A percentile compares a stretch with the other conserved stretches of the same genome.
Conservation (phyloP, 768 basidiomycete species). For the Stropharia rugosoannulata region DNA sequence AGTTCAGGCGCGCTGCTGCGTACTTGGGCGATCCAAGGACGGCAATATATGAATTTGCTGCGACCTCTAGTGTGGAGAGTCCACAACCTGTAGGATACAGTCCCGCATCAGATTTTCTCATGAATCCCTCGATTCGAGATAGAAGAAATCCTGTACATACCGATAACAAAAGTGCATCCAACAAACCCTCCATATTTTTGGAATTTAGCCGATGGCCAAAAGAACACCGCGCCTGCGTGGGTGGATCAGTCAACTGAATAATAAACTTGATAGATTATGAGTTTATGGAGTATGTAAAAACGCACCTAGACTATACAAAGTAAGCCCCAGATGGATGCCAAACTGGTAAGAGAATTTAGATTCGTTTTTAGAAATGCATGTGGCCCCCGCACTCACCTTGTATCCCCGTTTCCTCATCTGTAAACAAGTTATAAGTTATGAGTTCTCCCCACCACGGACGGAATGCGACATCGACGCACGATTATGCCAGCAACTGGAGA, state of each 20-base stretch:
- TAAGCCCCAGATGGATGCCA: conserved; percentile 63
- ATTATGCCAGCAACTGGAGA: conserved; percentile 58
- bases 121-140: not conserved
- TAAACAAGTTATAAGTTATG: not conserved
- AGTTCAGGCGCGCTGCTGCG: conserved; percentile 74
- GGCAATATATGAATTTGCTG: conserved; percentile 80
- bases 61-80: conserved; percentile 64
- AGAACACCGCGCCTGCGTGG: conserved; percentile 63
- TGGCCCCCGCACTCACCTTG: conserved; percentile 38
- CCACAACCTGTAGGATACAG: conserved; percentile 50
- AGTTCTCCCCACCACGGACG: not conserved
- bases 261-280: not conserved
- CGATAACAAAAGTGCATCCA: conserved; percentile 69
- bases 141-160: conserved; percentile 25
- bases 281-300: not conserved
- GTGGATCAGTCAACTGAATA: not conserved
- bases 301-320: conserved; percentile 55
- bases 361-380: not conserved
- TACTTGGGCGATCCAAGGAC: conserved; percentile 67
- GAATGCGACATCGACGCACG: conserved; percentile 32
- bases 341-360: conserved; percentile 19
- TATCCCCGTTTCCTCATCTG: conserved; percentile 67
- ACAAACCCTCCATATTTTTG: conserved; percentile 72
- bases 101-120: conserved; percentile 5
- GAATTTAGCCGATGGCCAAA: conserved; percentile 76